Evolutionary conservation across 352 stramenopile genomes (phyloP).

Genomic region (Phytophthora pseudosyringae): DNA sequence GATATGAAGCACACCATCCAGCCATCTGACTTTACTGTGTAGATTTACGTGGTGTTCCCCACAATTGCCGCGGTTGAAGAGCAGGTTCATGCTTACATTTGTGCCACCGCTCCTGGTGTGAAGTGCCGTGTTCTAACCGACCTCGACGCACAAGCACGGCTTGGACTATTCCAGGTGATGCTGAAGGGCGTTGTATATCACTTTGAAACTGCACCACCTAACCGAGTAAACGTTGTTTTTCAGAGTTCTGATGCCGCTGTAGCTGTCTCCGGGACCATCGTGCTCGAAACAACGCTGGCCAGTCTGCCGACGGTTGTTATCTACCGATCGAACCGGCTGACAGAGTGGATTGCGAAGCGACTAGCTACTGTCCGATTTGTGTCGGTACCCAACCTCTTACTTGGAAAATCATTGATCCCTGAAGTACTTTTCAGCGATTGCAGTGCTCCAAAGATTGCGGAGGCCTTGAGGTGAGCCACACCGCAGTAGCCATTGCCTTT

Average conservation of each 20-base stretch:
- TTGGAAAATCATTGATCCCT: slow-evolving; percentile 57
- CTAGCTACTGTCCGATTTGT: slow-evolving; percentile 73
- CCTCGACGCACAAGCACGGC: slow-evolving; percentile 23
- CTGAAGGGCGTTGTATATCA: background rate
- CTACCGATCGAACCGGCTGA: slow-evolving; percentile 72
- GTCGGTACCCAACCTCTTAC: slow-evolving; percentile 77
- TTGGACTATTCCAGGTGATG: slow-evolving; percentile 44
- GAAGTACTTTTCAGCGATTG: slow-evolving; percentile 75
- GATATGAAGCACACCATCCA: background rate
- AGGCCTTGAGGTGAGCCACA: slow-evolving; percentile 31
- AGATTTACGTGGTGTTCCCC: slow-evolving; percentile 69
- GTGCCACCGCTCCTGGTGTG: background rate
- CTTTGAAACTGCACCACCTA: background rate
- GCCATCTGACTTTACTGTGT: slow-evolving; percentile 4
- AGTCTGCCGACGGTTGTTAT: slow-evolving; percentile 69
- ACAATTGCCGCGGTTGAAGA: slow-evolving; percentile 52
- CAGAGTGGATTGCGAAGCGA: slow-evolving; percentile 55
- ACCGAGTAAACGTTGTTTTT: background rate
- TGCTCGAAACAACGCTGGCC: slow-evolving; percentile 66
- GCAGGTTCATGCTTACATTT: slow-evolving; percentile 33
- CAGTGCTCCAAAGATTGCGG: slow-evolving; percentile 46
- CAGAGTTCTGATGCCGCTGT: slow-evolving; percentile 58
- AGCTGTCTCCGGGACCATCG: slow-evolving; percentile 75
- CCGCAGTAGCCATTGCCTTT: background rate
- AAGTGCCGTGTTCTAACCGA: slow-evolving; percentile 31